A percentile compares a stretch with the other conserved stretches of the same genome.
Evolutionary conservation across 2,329 filamentous ascomycete species (phyloP).

Genomic region (Chaetomiaceae sp.): DNA sequence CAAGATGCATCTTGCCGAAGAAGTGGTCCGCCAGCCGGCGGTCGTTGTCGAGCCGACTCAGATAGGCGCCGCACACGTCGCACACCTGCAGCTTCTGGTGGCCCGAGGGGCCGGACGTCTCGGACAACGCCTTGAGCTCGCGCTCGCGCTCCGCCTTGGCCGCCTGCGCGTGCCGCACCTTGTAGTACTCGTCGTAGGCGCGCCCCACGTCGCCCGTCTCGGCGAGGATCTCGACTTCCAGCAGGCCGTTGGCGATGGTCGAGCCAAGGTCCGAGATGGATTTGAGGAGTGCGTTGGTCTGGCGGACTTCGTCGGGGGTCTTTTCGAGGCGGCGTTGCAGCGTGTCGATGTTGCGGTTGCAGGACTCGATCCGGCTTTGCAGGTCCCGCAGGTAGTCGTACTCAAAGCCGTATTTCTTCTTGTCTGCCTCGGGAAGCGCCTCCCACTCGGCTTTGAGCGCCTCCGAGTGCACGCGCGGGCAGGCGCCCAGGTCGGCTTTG

Average conservation of each 20-base stretch:
- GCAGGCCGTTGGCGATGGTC: constrained; percentile 72
- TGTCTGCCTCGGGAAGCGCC: constrained; percentile 61
- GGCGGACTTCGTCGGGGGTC: constrained; percentile 92
- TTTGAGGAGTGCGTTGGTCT: constrained; percentile 86
- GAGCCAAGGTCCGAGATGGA: constrained; percentile 73
- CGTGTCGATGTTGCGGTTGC: constrained; percentile 85
- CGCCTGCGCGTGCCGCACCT: constrained; percentile 71
- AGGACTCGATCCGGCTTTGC: constrained; percentile 94
- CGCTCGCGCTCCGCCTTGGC: constrained; percentile 78
- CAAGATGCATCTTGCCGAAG: constrained; percentile 98
- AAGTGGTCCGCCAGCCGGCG: constrained; percentile 92
- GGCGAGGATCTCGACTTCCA: constrained; percentile 80
- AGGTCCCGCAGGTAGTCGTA: constrained; percentile 96
- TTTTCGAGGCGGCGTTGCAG: constrained; percentile 90
- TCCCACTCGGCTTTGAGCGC: constrained; percentile 86
- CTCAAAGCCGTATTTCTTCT: constrained; percentile 79
- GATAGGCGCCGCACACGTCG: constrained; percentile 94
- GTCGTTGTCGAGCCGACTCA: constrained; percentile 90
- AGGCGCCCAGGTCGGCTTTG: constrained; percentile 91
- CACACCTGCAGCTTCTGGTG: constrained; percentile 98
- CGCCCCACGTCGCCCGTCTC: constrained; percentile 74
- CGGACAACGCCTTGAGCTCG: constrained; percentile 82
- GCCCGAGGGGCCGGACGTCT: constrained; percentile 86
- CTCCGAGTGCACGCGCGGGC: constrained; percentile 82
- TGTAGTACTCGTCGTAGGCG: constrained; percentile 83